Evolutionary conservation across 148 eudicot genomes (phyloP).

Genomic region (Vaccinium vitisidaea): DNA sequence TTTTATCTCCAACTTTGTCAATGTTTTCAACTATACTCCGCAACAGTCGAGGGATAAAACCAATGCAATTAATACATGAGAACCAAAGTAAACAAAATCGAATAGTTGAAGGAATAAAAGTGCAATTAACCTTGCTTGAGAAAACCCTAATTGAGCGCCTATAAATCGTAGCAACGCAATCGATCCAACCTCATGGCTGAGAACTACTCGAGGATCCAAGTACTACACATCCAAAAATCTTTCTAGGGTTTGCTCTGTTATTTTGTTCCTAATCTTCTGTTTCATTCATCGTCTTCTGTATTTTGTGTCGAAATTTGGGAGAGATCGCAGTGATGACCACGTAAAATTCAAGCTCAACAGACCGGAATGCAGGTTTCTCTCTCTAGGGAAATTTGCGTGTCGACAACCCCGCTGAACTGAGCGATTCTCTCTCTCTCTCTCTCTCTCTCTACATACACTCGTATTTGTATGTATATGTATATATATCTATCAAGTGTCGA

Average conservation of each 20-base stretch:
- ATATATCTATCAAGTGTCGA: background rate
- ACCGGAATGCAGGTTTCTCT: constrained; percentile 56
- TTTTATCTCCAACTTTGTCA: too few species aligned
- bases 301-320: background rate
- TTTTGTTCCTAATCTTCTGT: background rate
- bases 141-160: background rate
- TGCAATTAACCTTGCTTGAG: background rate
- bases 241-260: background rate
- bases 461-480: background rate
- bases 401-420: constrained; percentile 27
- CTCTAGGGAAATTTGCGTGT: constrained; percentile 21
- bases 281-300: background rate
- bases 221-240: background rate
- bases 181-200: background rate
- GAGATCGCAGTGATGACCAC: constrained; percentile 33
- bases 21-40: too few species aligned
- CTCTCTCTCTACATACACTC: background rate
- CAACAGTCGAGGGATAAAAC: background rate
- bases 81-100: background rate
- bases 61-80: background rate
- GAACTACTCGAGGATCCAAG: background rate
- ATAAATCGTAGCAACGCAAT: background rate
- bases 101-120: background rate
- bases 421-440: constrained; percentile 11
- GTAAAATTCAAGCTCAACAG: constrained; percentile 80